phyloP scores from a whole-genome alignment of 148 eudicot species.

The Diospyros kaki region DNA sequence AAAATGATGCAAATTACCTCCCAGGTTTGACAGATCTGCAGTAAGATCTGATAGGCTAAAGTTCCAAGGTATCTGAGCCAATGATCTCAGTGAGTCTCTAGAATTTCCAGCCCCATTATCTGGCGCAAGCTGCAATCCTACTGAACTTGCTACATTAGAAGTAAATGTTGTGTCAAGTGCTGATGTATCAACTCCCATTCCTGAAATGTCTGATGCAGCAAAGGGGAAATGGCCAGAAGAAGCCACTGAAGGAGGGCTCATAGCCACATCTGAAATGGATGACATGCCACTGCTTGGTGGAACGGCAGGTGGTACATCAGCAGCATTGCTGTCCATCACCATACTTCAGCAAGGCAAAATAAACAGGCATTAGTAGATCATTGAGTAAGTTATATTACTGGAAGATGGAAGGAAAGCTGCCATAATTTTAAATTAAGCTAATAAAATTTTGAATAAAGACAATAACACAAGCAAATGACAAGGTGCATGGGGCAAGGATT shows the following conservation, averaged over 20 bases:
- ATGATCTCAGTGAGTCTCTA: slow-evolving; percentile 70
- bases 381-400: background rate
- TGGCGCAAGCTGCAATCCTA: slow-evolving; percentile 72
- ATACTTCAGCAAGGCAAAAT: slow-evolving; percentile 36
- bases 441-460: background rate
- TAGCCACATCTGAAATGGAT: slow-evolving; percentile 75
- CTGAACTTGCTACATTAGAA: slow-evolving; percentile 80
- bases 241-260: slow-evolving; percentile 93
- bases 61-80: slow-evolving; percentile 95
- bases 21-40: slow-evolving; percentile 92
- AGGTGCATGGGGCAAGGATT: background rate
- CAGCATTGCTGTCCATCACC: slow-evolving; percentile 61
- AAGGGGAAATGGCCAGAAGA: slow-evolving; percentile 91
- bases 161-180: slow-evolving; percentile 83
- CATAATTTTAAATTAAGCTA: slow-evolving; percentile 1
- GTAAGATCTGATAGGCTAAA: slow-evolving; percentile 96
- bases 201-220: slow-evolving; percentile 74
- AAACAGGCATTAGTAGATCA: slow-evolving; percentile 17
- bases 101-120: slow-evolving; percentile 82
- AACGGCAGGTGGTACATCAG: slow-evolving; percentile 51
- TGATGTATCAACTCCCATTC: slow-evolving; percentile 89
- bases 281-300: slow-evolving; percentile 68
- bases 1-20: slow-evolving; percentile 47
- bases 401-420: background rate
- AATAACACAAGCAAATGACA: slow-evolving; percentile 6